These are phyloP conservation scores for Mimosa pudica DNA, from an alignment of 306 rosid genomes.

Conservation along the genomic window DNA sequence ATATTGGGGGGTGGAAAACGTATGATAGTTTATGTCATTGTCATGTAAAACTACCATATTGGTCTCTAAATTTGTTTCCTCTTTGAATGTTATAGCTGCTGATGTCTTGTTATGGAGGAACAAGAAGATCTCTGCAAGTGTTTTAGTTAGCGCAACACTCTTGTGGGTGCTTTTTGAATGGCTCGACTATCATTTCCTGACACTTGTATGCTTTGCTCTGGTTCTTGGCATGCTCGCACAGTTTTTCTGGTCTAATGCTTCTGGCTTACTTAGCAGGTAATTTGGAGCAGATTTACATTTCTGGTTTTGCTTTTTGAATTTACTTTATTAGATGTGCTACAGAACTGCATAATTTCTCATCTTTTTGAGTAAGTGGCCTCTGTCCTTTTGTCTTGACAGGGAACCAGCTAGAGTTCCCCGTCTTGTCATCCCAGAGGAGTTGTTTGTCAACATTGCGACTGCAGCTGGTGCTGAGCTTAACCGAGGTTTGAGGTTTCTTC, in stretches of 20 bases:
- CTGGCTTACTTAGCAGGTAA: constrained; percentile 73
- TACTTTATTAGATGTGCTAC: constrained; percentile 3
- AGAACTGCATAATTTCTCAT: constrained; percentile 1
- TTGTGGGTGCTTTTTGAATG: constrained; percentile 93
- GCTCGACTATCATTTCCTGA: constrained; percentile 78
- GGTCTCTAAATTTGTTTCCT: constrained; percentile 12
- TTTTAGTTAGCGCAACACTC: constrained; percentile 65
- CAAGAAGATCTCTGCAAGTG: constrained; percentile 92
- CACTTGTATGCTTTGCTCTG: constrained; percentile 57
- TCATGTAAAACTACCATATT: constrained; percentile 29
- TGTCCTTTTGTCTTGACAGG: constrained; percentile 45
- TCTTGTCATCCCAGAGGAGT: constrained; percentile 59
- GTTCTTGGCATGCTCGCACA: constrained; percentile 77
- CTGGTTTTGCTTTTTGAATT: constrained; percentile 11
- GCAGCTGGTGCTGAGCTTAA: constrained; percentile 60
- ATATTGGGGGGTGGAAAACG: constrained; percentile 94
- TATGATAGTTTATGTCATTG: constrained; percentile 38
- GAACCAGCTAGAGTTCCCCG: constrained; percentile 62
- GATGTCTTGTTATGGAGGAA: constrained; percentile 93
- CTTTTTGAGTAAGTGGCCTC: constrained; percentile 15
- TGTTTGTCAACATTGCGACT: constrained; percentile 63
- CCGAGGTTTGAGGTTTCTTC: constrained; percentile 57
- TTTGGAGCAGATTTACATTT: constrained; percentile 28
- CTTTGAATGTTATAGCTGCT: constrained; percentile 61
- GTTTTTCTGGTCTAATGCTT: constrained; percentile 78